A percentile compares a stretch with the other conserved stretches of the same genome.
Evolutionary conservation across 2,329 filamentous ascomycete genomes (phyloP).

Genomic region (Paraphoma chrysanthemicola): DNA sequence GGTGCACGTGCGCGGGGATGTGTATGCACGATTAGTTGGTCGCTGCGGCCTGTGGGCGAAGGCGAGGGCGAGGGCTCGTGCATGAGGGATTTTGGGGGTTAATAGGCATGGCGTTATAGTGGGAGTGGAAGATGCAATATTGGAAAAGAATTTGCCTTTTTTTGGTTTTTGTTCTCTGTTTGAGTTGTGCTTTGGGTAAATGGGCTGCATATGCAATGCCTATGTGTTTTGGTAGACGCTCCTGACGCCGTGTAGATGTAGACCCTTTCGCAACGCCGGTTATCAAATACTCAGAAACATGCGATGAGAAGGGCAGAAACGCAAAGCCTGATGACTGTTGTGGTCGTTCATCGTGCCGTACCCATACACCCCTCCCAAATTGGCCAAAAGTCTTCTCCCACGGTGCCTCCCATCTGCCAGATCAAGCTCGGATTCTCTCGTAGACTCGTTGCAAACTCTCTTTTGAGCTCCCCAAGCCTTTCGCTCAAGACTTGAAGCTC

Average conservation of each 20-base stretch:
- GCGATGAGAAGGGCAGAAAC: no score
- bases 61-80: neutral
- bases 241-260: neutral
- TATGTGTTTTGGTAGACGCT: neutral
- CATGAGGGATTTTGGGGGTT: neutral
- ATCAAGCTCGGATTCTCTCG: conserved; percentile 36
- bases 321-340: no score
- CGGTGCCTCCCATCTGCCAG: conserved; percentile 29
- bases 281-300: neutral
- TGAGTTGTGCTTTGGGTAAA: no score
- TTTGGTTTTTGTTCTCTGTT: neutral
- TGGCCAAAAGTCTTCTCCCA: conserved; percentile 19
- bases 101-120: neutral
- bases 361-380: conserved; percentile 17
- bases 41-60: neutral
- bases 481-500: conserved; percentile 33
- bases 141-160: neutral
- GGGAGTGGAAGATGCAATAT: neutral
- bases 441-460: conserved; percentile 24
- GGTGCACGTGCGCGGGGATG: conserved; percentile 5
- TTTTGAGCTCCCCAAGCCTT: conserved; percentile 28
- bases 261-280: neutral
- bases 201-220: neutral
- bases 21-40: conserved; percentile 14
- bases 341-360: neutral